Evolutionary conservation across 1,139 yeast genomes (phyloP).

Genomic region (Saccharomyces hybrid): DNA sequence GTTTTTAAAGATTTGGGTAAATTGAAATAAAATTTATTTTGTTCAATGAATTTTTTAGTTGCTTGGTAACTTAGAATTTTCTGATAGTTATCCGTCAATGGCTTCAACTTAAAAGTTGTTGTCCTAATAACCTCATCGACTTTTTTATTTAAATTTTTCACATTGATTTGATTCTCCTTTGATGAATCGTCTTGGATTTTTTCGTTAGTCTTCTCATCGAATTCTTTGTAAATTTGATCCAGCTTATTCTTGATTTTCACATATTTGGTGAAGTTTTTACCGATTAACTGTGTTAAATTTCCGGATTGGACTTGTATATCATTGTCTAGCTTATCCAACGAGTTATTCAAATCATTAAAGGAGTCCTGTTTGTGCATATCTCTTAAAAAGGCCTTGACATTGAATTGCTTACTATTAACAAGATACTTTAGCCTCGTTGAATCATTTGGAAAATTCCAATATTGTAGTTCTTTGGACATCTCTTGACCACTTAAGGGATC

Average conservation of each 20-base stretch:
- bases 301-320: conserved; percentile 59
- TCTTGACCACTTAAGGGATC: conserved; percentile 52
- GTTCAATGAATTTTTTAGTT: conserved; percentile 58
- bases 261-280: conserved; percentile 65
- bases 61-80: conserved; percentile 53
- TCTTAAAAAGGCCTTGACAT: conserved; percentile 59
- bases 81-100: conserved; percentile 57
- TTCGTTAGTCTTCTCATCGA: conserved; percentile 26
- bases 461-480: conserved; percentile 40
- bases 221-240: conserved; percentile 50
- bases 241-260: conserved; percentile 65
- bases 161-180: conserved; percentile 25
- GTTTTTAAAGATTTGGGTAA: conserved; percentile 54
- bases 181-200: conserved; percentile 9
- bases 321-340: conserved; percentile 51
- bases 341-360: conserved; percentile 49
- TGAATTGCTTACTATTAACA: conserved; percentile 65
- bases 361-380: conserved; percentile 66
- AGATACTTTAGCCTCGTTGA: conserved; percentile 43
- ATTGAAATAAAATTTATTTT: conserved; percentile 59
- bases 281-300: conserved; percentile 61
- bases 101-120: conserved; percentile 67
- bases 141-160: conserved; percentile 40
- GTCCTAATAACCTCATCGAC: conserved; percentile 43
- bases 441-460: conserved; percentile 33